A percentile compares a stretch with the other conserved stretches of the same genome.
Evolutionary conservation across 495 filamentous ascomycete genomes (phyloP).

Genomic region (Haplographium delicatum): DNA sequence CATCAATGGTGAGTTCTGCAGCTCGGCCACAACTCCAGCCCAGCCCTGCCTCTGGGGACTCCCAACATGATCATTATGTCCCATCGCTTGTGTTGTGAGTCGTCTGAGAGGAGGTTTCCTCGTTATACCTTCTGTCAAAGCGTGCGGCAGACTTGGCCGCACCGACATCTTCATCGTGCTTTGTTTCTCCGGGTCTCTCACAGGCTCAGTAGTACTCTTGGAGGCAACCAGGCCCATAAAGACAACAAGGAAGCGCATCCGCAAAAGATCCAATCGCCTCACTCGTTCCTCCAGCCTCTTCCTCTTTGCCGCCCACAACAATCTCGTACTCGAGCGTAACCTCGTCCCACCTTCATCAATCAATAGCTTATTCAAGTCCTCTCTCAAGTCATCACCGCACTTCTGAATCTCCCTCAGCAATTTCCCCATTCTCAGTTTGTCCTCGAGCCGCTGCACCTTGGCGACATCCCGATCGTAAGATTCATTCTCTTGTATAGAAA

Average conservation of each 20-base stretch:
- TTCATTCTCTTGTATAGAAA: conserved; percentile 44
- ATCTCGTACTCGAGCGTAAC: conserved; percentile 34
- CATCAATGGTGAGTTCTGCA: conserved; percentile 46
- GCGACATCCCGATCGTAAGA: conserved; percentile 48
- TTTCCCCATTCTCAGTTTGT: conserved; percentile 45
- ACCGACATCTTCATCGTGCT: conserved; percentile 11
- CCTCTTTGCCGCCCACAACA: conserved; percentile 45
- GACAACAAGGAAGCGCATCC: conserved; percentile 53
- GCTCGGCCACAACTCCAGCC: conserved; percentile 47
- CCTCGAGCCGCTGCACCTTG: conserved; percentile 43
- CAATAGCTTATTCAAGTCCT: conserved; percentile 42
- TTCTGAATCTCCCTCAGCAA: conserved; percentile 51
- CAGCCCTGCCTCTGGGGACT: conserved; percentile 38
- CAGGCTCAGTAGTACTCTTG: conserved; percentile 26
- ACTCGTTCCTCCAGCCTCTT: conserved; percentile 42
- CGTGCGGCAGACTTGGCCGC: conserved; percentile 18
- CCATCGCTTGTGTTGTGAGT: conserved; percentile 40
- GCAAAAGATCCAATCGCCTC: conserved; percentile 53
- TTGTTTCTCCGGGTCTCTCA: conserved; percentile 31
- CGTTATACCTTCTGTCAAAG: conserved; percentile 35
- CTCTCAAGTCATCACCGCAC: conserved; percentile 45
- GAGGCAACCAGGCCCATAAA: conserved; percentile 49
- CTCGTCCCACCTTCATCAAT: conserved; percentile 40
- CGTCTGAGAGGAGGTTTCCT: conserved; percentile 36
- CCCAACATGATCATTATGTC: conserved; percentile 34